Evolutionary conservation across 768 basidiomycete genomes (phyloP), one percentile per base, ranked within the genome.

Genomic region (Lanmaoa pseudosensibilis): DNA sequence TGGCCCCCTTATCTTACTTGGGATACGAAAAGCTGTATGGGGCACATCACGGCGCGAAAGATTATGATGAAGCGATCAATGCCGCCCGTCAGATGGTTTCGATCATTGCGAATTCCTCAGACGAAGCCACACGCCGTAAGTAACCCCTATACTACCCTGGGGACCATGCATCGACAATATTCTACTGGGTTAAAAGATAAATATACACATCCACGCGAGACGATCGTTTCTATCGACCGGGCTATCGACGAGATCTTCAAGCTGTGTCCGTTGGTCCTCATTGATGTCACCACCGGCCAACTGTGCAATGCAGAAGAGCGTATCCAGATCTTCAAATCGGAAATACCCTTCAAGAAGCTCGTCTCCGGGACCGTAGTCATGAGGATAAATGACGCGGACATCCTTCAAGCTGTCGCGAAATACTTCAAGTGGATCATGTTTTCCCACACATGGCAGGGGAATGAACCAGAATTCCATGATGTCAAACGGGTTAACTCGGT

Each of bases 81-180:
- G 46, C 12, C 13, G 2, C 18, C n/a, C n/a, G n/a, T n/a, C n/a
- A n/a, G n/a, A 55, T 59, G 54, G 33, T 58, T 30, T 47, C 45
- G 2, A 9, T 41, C 6, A 30, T 56, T 8, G 46, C 49, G 41
- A 52, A 48, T n/a, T 52, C 54, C 15, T 3, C 40, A 5, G 41
- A 56, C 1, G 54, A 52, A 40, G 39, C 13, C 15, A 11, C 40
- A 39, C 49, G 38, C n/a, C 11, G 54, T 59, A 49, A 4, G 41
- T 27, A 36, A 23, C 13, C 13, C 33, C 13, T 34, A 34, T 34
- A 34, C 33, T 34, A 12, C 13, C 33, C 33, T 12, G 33, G 33
- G n/a, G n/a, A n/a, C n/a, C n/a, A n/a, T n/a, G n/a, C n/a, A n/a
- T 34, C 33, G 33, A 34, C 33, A 34, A 34, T 34, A 12, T 34